These are phyloP conservation scores for Malus hybrid DNA, from an alignment of 331 rosid genomes.

Conservation along the genomic window DNA sequence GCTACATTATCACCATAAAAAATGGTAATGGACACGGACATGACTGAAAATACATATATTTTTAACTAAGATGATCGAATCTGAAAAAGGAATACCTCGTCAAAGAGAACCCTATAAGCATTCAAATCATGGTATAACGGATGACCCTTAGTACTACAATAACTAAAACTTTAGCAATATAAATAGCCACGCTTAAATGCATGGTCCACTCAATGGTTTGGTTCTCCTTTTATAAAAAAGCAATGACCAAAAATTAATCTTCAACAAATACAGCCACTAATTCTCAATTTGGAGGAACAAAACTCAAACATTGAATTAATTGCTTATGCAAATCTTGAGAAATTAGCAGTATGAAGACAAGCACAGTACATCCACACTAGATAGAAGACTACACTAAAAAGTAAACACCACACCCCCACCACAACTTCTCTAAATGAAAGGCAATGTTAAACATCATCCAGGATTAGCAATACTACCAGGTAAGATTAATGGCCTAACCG, in stretches of 20 bases:
- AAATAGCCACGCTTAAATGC: conserved; percentile 82
- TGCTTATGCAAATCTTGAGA: neutral
- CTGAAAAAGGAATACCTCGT: conserved; percentile 41
- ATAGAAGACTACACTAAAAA: neutral
- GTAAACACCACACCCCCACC: neutral
- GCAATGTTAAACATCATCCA: neutral
- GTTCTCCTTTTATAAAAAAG: conserved; percentile 68
- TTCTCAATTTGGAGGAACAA: neutral
- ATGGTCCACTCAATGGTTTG: conserved; percentile 97
- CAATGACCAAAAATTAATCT: neutral
- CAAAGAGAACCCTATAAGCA: conserved; percentile 92
- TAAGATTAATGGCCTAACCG: neutral
- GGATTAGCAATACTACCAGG: neutral
- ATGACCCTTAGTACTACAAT: conserved; percentile 75
- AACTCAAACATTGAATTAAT: neutral
- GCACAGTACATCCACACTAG: neutral
- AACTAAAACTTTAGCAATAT: conserved; percentile 83
- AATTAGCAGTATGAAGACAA: neutral
- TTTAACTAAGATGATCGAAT: neutral
- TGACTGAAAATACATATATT: neutral
- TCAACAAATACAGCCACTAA: neutral
- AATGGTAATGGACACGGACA: conserved; percentile 7
- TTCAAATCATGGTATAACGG: conserved; percentile 88
- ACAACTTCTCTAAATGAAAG: neutral
- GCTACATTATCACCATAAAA: conserved; percentile 8